phyloP scores from a whole-genome alignment of 2,329 filamentous ascomycete species.

The Fusarium sp. region DNA sequence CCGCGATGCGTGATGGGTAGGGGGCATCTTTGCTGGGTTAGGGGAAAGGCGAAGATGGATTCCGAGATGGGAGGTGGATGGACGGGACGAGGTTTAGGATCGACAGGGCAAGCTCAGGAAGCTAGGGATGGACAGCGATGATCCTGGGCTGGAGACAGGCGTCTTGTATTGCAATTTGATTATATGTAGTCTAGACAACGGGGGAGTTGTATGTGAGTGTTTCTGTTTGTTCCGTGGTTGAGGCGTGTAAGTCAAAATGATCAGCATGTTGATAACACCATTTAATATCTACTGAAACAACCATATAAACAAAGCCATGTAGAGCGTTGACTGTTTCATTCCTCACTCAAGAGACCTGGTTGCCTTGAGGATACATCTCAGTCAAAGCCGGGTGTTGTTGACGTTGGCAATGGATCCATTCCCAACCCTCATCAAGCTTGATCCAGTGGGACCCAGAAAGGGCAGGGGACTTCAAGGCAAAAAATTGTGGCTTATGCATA shows the following conservation, averaged over 20 bases:
- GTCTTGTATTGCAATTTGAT: background rate
- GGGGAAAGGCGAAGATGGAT: constrained; percentile 12
- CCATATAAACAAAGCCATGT: background rate
- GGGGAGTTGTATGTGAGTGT: background rate
- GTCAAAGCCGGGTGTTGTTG: background rate
- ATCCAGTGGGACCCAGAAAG: background rate
- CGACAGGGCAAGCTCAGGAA: constrained; percentile 29
- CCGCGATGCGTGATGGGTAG: constrained; percentile 4
- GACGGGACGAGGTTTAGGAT: constrained; percentile 15
- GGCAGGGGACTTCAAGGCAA: background rate
- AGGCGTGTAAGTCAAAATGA: constrained; percentile 1
- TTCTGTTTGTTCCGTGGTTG: background rate
- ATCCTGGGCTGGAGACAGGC: background rate
- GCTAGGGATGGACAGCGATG: constrained; percentile 6
- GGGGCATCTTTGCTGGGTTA: constrained; percentile 19
- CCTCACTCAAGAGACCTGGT: background rate
- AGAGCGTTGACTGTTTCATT: background rate
- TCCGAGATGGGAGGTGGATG: constrained; percentile 26
- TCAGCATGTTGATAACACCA: constrained; percentile 4
- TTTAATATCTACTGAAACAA: constrained; percentile 4
- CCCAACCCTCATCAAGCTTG: background rate
- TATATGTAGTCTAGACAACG: background rate
- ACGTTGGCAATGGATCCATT: background rate
- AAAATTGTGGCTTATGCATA: background rate
- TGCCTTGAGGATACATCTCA: background rate